Base-by-base conservation (phyloP, 805 yeast species). In the Phaffomyces opuntiae region DNA sequence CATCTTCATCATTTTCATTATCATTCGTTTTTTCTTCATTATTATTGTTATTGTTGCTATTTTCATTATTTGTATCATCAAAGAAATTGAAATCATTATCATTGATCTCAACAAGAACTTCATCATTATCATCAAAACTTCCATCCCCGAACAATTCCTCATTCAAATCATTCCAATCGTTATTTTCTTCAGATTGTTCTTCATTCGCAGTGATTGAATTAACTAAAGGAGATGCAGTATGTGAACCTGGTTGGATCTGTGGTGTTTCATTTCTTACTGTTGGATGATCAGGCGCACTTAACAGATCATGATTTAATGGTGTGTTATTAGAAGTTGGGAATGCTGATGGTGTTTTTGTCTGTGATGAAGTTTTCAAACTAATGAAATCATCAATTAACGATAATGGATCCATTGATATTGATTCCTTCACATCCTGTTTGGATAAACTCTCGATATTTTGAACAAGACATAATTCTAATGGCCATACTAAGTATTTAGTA, bases 401-500 rank as follows among this genome's bases (percentile, higher is more conserved):
- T 32, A 69, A 53, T 11, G 71, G 64, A 38, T 63, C 67, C 16
- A 56, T 35, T 9, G 57, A 21, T 5, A 46, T 29, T 17, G 55
- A 47, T 12, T 50, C 9, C 25, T 37, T 11, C 19, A 27, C 31
- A 7, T 24, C 17, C 3, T 27, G 5, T 6, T 41, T 37, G 9
- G 14, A n/a, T 4, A 26, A 17, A 21, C 11, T 7, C 31, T 7
- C 7, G 38, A 27, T n/a, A 12, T 72, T 65, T 56, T 85, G 93
- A 5, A 78, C 66, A 46, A 77, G 68, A 54, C 90, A 82, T 19
- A 85, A 64, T 39, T 75, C 77, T 54, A 82, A 64, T 0, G 95
- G 95, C 95, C 95, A 86, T 38, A 78, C 62, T 2, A 85, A 74
- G 45, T 70, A 78, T 54, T 81, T 80, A 26, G 68, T 69, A 51